Conservation (phyloP, 2,329 filamentous ascomycete species). For the Clonostachys sp. region DNA sequence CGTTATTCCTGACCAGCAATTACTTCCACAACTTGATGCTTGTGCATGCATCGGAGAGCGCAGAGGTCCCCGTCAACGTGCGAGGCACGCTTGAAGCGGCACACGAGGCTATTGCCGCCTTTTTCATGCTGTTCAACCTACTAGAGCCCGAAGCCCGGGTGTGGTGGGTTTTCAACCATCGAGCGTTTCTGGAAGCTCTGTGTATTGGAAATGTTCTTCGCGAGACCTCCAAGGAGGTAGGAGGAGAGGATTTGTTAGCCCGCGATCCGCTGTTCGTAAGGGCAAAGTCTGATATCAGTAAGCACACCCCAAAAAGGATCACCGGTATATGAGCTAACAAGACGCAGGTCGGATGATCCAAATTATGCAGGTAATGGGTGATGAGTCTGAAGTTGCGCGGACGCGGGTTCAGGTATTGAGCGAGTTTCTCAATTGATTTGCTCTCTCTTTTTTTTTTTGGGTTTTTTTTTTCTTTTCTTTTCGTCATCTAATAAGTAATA, state of each 20-base stretch:
- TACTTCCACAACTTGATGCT: slow-evolving; percentile 82
- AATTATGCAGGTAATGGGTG: slow-evolving; percentile 56
- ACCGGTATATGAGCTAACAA: slow-evolving; percentile 2
- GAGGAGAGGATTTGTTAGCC: slow-evolving; percentile 35
- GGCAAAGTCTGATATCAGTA: slow-evolving; percentile 57
- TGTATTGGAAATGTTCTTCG: slow-evolving; percentile 60
- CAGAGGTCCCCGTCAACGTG: slow-evolving; percentile 60
- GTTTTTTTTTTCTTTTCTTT: too few species aligned
- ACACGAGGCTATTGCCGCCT: slow-evolving; percentile 68
- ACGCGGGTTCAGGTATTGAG: slow-evolving; percentile 55
- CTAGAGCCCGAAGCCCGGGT: slow-evolving; percentile 70
- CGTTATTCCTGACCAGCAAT: slow-evolving; percentile 74
- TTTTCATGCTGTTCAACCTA: slow-evolving; percentile 67
- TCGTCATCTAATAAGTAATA: too few species aligned
- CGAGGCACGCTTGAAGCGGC: slow-evolving; percentile 70
- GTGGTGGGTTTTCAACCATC: slow-evolving; percentile 83
- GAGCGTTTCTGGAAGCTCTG: slow-evolving; percentile 72
- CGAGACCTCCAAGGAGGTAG: slow-evolving; percentile 41
- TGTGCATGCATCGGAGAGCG: slow-evolving; percentile 66
- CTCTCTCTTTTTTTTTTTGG: too few species aligned
- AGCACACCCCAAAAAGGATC: slow-evolving; percentile 23
- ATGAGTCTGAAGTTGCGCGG: slow-evolving; percentile 53
- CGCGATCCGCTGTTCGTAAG: slow-evolving; percentile 57
- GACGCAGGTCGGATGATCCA: slow-evolving; percentile 54
- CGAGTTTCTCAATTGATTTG: slow-evolving; percentile 34